Conservation (phyloP, 2,329 filamentous ascomycete species). For the Bipolaris victoriae region DNA sequence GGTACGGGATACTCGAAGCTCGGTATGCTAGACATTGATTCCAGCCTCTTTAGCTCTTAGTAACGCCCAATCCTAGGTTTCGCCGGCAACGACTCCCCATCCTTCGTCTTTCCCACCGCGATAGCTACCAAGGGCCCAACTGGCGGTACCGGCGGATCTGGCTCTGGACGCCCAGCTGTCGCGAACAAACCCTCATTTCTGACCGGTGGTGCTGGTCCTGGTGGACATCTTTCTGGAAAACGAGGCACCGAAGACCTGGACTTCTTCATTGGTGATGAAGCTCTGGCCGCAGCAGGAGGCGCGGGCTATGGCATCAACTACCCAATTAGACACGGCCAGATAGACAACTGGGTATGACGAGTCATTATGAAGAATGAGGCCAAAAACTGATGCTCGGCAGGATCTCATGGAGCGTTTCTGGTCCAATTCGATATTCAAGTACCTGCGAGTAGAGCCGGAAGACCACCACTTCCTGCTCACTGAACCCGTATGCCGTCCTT, state of each 20-base stretch:
- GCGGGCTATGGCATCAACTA: constrained; percentile 97
- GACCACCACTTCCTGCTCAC: constrained; percentile 98
- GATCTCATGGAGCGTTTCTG: constrained; percentile 99
- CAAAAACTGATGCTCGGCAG: constrained; percentile 54
- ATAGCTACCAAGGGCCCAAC: constrained; percentile 89
- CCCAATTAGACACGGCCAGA: constrained; percentile 95
- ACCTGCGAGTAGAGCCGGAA: constrained; percentile 95
- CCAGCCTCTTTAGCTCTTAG: constrained; percentile 23
- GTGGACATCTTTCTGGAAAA: constrained; percentile 85
- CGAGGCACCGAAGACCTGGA: constrained; percentile 96
- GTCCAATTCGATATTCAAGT: constrained; percentile 99
- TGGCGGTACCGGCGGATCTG: constrained; percentile 74
- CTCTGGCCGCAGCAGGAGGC: constrained; percentile 79
- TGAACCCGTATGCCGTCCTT: constrained; percentile 73
- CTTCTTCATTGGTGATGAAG: constrained; percentile 98
- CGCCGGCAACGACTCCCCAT: constrained; percentile 98
- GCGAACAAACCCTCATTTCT: constrained; percentile 95
- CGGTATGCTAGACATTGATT: constrained; percentile 64
- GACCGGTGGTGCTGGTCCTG: constrained; percentile 83
- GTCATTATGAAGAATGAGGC: not conserved
- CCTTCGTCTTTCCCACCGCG: constrained; percentile 98
- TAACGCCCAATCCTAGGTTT: constrained; percentile 70
- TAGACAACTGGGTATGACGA: constrained; percentile 89
- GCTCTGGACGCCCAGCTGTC: constrained; percentile 86
- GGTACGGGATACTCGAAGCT: constrained; percentile 99